Conservation (phyloP, 257 asterid species). For the Solanum appendiculatum region DNA sequence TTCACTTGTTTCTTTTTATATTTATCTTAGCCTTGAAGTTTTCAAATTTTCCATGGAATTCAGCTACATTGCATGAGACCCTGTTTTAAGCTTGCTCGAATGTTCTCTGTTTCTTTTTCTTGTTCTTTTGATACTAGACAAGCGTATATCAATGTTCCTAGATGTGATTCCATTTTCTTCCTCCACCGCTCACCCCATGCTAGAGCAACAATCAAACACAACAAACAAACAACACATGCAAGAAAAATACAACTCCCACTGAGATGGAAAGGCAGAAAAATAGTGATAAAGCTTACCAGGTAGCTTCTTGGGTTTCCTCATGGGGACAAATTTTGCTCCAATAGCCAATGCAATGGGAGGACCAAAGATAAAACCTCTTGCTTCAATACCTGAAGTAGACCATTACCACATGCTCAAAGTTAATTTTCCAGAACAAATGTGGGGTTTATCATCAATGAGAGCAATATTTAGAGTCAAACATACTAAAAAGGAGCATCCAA, state of each 20-base stretch:
- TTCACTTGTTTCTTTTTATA: neutral
- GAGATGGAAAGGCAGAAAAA: neutral
- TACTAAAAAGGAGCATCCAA: neutral
- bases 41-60: neutral
- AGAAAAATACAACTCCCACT: neutral
- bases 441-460: neutral
- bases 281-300: conserved; percentile 43
- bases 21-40: neutral
- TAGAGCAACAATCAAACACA: neutral
- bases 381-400: conserved; percentile 67
- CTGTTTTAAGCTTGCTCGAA: neutral
- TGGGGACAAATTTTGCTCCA: conserved; percentile 88
- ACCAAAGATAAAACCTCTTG: conserved; percentile 90
- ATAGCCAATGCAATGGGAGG: conserved; percentile 97
- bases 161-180: neutral
- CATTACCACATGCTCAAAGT: neutral
- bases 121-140: neutral
- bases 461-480: neutral
- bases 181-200: neutral
- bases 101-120: neutral
- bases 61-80: neutral
- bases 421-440: neutral
- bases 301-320: conserved; percentile 86
- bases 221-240: neutral
- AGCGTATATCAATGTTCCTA: neutral